A percentile compares a stretch with the other conserved stretches of the same genome.
phyloP scores from a whole-genome alignment of 2,329 filamentous ascomycete species.

The Phyllosticta citribraziliensis region DNA sequence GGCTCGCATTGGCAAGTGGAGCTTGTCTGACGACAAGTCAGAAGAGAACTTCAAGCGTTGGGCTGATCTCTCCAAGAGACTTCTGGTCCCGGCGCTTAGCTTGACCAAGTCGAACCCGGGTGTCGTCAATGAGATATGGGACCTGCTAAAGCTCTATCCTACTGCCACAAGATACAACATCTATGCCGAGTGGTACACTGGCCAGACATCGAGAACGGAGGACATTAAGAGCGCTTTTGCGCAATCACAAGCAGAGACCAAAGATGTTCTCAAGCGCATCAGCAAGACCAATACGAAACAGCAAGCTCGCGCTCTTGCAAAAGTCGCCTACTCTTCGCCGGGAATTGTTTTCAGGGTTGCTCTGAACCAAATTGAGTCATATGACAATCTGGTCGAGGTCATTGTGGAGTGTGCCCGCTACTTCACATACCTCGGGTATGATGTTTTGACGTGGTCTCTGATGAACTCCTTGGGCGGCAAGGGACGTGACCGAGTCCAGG shows the following conservation, averaged over 20 bases:
- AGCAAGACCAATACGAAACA: slow-evolving; percentile 76
- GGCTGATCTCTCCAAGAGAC: slow-evolving; percentile 71
- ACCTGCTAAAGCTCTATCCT: slow-evolving; percentile 69
- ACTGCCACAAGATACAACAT: slow-evolving; percentile 71
- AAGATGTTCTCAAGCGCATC: slow-evolving; percentile 78
- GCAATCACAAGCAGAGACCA: slow-evolving; percentile 66
- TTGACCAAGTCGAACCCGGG: slow-evolving; percentile 77
- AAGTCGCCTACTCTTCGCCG: slow-evolving; percentile 83
- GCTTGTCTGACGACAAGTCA: slow-evolving; percentile 60
- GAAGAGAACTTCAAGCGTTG: slow-evolving; percentile 64
- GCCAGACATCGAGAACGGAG: slow-evolving; percentile 63
- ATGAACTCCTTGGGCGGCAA: slow-evolving; percentile 59
- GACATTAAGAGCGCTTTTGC: slow-evolving; percentile 73
- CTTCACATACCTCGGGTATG: slow-evolving; percentile 85
- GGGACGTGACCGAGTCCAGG: slow-evolving; percentile 49
- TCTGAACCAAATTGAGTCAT: slow-evolving; percentile 83
- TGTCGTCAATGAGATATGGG: slow-evolving; percentile 77
- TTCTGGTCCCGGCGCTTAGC: slow-evolving; percentile 82
- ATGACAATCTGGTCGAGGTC: slow-evolving; percentile 88
- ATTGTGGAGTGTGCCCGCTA: slow-evolving; percentile 92
- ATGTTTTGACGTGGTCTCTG: slow-evolving; percentile 86
- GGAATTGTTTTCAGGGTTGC: slow-evolving; percentile 86
- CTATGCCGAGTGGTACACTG: slow-evolving; percentile 88
- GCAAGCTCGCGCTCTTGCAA: slow-evolving; percentile 82
- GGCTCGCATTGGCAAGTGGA: slow-evolving; percentile 73